A percentile compares a stretch with the other conserved stretches of the same genome.
These are phyloP conservation scores for Phlegmacium glaucopus DNA, from an alignment of 768 basidiomycete genomes.

Conservation along the genomic window DNA sequence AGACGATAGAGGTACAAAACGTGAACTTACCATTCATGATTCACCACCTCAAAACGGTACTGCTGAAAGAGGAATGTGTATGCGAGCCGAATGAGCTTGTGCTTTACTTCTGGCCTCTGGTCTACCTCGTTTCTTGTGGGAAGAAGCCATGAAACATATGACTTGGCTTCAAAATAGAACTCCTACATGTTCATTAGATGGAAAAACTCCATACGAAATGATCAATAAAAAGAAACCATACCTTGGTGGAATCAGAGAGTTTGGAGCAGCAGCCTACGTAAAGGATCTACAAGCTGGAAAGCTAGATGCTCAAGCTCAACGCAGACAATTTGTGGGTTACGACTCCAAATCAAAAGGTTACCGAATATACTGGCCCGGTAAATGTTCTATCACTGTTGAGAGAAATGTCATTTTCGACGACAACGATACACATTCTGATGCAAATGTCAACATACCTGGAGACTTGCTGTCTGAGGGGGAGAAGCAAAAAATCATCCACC, in stretches of 20 bases:
- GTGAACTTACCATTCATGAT: too few relatives aligned
- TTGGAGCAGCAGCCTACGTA: constrained; percentile 18
- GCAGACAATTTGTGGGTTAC: constrained; percentile 21
- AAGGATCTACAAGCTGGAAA: constrained; percentile 17
- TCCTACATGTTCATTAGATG: constrained; percentile 17
- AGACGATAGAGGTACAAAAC: too few relatives aligned
- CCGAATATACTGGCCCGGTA: constrained; percentile 19
- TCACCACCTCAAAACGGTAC: too few relatives aligned
- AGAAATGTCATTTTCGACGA: constrained; percentile 24
- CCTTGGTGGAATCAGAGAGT: constrained; percentile 19
- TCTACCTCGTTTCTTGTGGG: too few relatives aligned
- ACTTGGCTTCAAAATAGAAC: constrained; percentile 26
- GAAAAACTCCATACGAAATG: constrained; percentile 21
- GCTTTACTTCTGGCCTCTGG: constrained; percentile 29
- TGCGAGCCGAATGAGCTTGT: constrained; percentile 12
- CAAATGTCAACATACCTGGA: constrained; percentile 2
- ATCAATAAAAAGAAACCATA: constrained; percentile 18
- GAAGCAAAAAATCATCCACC: not conserved
- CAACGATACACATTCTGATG: constrained; percentile 9
- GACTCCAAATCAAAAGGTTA: constrained; percentile 20
- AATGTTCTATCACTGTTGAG: constrained; percentile 17
- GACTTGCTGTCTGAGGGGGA: constrained; percentile 19
- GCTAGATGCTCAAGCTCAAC: constrained; percentile 16
- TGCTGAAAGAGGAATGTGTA: too few relatives aligned
- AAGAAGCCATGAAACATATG: constrained; percentile 11